Base-by-base conservation (phyloP, 129 eudicot species). In the Chrysanthemum seticuspe region DNA sequence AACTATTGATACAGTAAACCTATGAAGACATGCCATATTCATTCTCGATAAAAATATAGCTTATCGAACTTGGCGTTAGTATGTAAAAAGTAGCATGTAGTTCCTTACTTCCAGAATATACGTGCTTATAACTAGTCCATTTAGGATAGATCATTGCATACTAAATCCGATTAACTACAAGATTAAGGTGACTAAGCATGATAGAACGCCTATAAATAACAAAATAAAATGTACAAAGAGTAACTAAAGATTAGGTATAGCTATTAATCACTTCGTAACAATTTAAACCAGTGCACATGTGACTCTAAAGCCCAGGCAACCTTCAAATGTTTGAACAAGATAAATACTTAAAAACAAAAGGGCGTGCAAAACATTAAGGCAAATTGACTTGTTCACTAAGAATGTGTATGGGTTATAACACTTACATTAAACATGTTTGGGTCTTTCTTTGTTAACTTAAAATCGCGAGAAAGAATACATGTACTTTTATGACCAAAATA, bases 181-280 rank as follows among this genome's bases (percentile, higher is more conserved):
- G 60, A 27, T 65, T 21, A 55, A 75, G 64, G 65, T 75, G 51
- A 18, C 11, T 4, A 54, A 67, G 29, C 73, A 55, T 56, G 40
- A 66, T 21, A 57, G 12, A 2, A 59, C 40, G 36, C 15, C 2
- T 11, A 55, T 27, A 67, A 40, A 23, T 10, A 75, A 65, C 31
- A 65, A 40, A 40, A 36, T 9, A 4, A 40, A 59, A 75, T 45
- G 23, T 21, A 54, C 44, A 29, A 7, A 52, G 10, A 56, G 8
- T 10, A 40, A 36, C 44, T 5, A 7, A 40, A 40, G 47, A 7
- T 40, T 7, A 1, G 47, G 47, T 7, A 40, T 40, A 40, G 6
- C 10, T 10, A 21, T 45, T 14, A 18, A 57, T 45, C 6, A 47
- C 25, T 58, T 6, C 47, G 6, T 59, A 21, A 45, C 27, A 59